Conservation (phyloP, 2,329 filamentous ascomycete species). For the Blastomyces silverae region DNA sequence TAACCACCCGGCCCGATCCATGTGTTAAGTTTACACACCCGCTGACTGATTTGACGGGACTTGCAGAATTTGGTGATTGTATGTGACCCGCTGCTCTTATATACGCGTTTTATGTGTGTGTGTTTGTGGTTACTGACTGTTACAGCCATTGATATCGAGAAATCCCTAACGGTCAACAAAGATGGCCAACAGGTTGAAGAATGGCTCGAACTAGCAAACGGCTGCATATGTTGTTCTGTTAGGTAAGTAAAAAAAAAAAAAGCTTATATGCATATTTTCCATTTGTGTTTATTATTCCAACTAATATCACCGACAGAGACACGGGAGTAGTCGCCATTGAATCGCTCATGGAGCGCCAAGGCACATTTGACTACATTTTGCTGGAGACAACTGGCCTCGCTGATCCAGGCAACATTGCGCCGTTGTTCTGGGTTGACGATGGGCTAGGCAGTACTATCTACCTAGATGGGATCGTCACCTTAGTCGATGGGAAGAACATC, state of each 20-base stretch:
- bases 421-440: slow-evolving; percentile 96
- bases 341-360: slow-evolving; percentile 87
- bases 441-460: slow-evolving; percentile 93
- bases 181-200: slow-evolving; percentile 77
- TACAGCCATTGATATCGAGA: slow-evolving; percentile 85
- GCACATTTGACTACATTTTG: slow-evolving; percentile 93
- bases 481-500: slow-evolving; percentile 94
- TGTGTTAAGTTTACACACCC: not conserved
- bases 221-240: slow-evolving; percentile 95
- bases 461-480: slow-evolving; percentile 89
- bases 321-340: slow-evolving; percentile 91
- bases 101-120: slow-evolving; percentile 2
- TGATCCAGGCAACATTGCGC: slow-evolving; percentile 90
- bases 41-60: slow-evolving; percentile 20
- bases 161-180: slow-evolving; percentile 84
- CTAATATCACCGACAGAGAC: slow-evolving; percentile 52
- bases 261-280: not conserved
- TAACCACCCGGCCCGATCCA: slow-evolving; percentile 21
- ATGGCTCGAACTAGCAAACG: slow-evolving; percentile 94
- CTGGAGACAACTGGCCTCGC: slow-evolving; percentile 93
- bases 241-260: slow-evolving; percentile 51
- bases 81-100: slow-evolving; percentile 32
- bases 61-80: slow-evolving; percentile 73
- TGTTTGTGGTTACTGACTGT: slow-evolving; percentile 7
- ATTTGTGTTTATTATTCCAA: not conserved